Base-by-base conservation (phyloP, 495 filamentous ascomycete genomes). In the Lentithecium fluviatile region DNA sequence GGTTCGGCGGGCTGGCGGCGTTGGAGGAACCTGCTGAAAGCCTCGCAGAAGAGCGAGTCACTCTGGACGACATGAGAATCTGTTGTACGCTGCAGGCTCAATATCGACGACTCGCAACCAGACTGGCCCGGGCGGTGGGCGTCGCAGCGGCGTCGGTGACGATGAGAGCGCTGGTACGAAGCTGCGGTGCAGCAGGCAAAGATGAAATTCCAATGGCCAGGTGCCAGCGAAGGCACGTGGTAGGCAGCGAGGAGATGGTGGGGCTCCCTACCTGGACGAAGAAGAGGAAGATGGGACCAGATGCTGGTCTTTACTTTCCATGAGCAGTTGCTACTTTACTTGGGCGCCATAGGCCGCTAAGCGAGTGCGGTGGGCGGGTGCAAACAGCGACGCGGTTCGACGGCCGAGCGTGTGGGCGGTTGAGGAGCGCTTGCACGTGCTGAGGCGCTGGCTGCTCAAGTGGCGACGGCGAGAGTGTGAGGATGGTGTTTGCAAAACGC, bases 1-100 rank as follows among this genome's bases (percentile, higher is more conserved):
- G 57, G 25, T 47, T 62, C 19, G 59, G 46, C 32, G 56, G 70
- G 56, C 25, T 66, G 40, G 73, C 56, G 58, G 77, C 68, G 45
- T 58, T 51, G 37, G 62, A 60, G 6, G 56, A 34, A 62, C 64
- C 70, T 72, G 70, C 62, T 56, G 63, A 66, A 63, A 68, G 63
- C 59, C 72, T 73, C 72, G 72, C 70, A 57, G 73, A 57, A 61
- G 73, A 73, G 71, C 73, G 73, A 73, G 73, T 75, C 20, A 75
- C 69, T 70, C 73, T 75, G 62, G 65, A 58, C 62, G 73, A 72
- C 73, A 75, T 75, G 68, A 73, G 71, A 71, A 69, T 64, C 58
- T 71, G 52, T 23, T 37, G n/a, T 49, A 50, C 58, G 53, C 40
- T 58, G 24, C 12, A 21, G 15, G 54, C 32, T 32, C 29, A 43